Evolutionary conservation across 108 stramenopile species (phyloP).

Genomic region (Parietichytrium sp.): DNA sequence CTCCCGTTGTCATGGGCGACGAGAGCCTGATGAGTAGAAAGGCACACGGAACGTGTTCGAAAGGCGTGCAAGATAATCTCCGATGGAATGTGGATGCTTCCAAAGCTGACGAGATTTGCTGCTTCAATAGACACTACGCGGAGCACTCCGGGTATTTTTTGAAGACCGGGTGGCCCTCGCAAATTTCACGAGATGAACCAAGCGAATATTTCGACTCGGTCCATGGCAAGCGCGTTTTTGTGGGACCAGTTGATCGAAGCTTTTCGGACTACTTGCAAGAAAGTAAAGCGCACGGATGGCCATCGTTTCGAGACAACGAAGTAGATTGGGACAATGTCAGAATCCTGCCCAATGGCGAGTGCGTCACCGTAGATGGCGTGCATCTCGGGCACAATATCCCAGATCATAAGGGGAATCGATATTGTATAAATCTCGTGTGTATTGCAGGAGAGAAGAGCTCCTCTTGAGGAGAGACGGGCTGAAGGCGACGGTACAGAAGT

Average conservation of each 20-base stretch:
- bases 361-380: slow-evolving; percentile 75
- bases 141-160: slow-evolving; percentile 79
- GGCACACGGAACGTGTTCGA: slow-evolving; percentile 70
- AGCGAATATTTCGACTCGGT: slow-evolving; percentile 76
- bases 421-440: slow-evolving; percentile 86
- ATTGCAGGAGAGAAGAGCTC: too few relatives aligned
- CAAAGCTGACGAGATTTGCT: slow-evolving; percentile 78
- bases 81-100: slow-evolving; percentile 69
- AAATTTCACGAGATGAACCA: slow-evolving; percentile 53
- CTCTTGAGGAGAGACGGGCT: too few relatives aligned
- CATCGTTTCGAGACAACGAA: slow-evolving; percentile 81
- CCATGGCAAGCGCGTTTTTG: slow-evolving; percentile 72
- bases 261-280: slow-evolving; percentile 74
- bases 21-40: slow-evolving; percentile 78
- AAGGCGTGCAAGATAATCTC: slow-evolving; percentile 69
- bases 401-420: slow-evolving; percentile 75
- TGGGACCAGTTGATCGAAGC: slow-evolving; percentile 68
- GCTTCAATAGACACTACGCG: slow-evolving; percentile 83
- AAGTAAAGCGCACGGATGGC: slow-evolving; percentile 71
- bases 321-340: slow-evolving; percentile 84
- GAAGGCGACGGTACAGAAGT: too few relatives aligned
- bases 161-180: slow-evolving; percentile 66
- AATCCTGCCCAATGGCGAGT: slow-evolving; percentile 76
- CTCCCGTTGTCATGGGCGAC: slow-evolving; percentile 78
- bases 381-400: slow-evolving; percentile 83